These are phyloP conservation scores for Fusarium domesticum DNA, from an alignment of 2,329 filamentous ascomycete genomes.

Conservation along the genomic window DNA sequence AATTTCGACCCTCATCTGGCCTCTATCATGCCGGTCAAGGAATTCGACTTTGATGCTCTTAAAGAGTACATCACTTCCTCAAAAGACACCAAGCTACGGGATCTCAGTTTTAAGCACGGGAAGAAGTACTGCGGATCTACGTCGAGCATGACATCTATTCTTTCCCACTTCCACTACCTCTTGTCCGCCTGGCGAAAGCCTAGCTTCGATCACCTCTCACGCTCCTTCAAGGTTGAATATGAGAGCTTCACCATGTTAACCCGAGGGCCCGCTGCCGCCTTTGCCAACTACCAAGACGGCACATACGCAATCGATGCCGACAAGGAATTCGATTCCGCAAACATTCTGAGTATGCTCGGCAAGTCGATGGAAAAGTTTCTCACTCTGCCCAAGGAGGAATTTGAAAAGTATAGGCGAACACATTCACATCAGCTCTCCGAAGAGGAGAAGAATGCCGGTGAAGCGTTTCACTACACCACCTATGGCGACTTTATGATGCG, in stretches of 20 bases:
- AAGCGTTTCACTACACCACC: conserved; percentile 84
- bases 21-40: conserved; percentile 84
- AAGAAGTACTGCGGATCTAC: conserved; percentile 93
- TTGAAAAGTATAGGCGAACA: conserved; percentile 74
- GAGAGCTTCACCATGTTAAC: conserved; percentile 68
- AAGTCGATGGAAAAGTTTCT: conserved; percentile 96
- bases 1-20: conserved; percentile 97
- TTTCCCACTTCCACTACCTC: conserved; percentile 90
- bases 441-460: conserved; percentile 67
- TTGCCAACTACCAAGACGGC: conserved; percentile 78
- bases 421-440: conserved; percentile 67
- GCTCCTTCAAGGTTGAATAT: conserved; percentile 60
- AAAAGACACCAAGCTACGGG: conserved; percentile 68
- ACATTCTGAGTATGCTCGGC: conserved; percentile 85
- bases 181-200: conserved; percentile 79
- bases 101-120: conserved; percentile 60
- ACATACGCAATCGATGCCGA: conserved; percentile 94
- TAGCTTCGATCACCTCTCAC: conserved; percentile 64
- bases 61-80: conserved; percentile 91
- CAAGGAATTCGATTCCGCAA: conserved; percentile 83
- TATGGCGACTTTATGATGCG: conserved; percentile 88
- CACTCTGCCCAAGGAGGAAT: conserved; percentile 77
- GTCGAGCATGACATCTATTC: conserved; percentile 87
- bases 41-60: conserved; percentile 88
- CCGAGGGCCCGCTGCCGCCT: conserved; percentile 73